Percentiles rank a stretch among this genome's conserved stretches.
These are phyloP conservation scores for Aechmea fasciata DNA, from an alignment of 176 grass and related monocot genomes.

Conservation along the genomic window DNA sequence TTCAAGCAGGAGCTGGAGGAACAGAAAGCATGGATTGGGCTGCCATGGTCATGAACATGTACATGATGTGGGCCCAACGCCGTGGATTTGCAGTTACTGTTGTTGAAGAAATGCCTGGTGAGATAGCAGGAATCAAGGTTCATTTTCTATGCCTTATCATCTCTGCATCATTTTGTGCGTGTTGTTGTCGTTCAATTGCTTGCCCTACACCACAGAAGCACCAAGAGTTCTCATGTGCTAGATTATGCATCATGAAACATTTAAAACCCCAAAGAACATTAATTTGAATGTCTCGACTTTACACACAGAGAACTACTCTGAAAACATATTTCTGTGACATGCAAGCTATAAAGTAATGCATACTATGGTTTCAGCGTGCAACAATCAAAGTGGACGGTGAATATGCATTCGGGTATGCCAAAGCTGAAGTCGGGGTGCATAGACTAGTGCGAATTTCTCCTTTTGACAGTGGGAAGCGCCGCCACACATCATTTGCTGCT, in stretches of 20 bases:
- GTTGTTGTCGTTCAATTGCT: not conserved
- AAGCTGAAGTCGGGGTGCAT: slow-evolving; percentile 85
- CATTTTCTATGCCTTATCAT: slow-evolving; percentile 19
- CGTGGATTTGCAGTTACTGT: slow-evolving; percentile 62
- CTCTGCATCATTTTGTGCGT: not conserved
- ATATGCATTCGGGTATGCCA: slow-evolving; percentile 87
- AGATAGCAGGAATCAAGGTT: slow-evolving; percentile 98
- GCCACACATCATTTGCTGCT: slow-evolving; percentile 91
- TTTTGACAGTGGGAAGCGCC: slow-evolving; percentile 77
- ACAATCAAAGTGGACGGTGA: slow-evolving; percentile 92
- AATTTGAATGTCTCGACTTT: too few relatives aligned
- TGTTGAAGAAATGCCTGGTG: slow-evolving; percentile 90
- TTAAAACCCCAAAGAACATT: not conserved
- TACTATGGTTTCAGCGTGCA: slow-evolving; percentile 47
- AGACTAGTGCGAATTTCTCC: slow-evolving; percentile 89
- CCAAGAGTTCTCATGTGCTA: not conserved
- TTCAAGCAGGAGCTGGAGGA: slow-evolving; percentile 92
- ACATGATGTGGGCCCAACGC: slow-evolving; percentile 61
- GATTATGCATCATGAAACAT: not conserved
- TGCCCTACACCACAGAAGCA: not conserved
- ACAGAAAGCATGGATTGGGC: slow-evolving; percentile 99
- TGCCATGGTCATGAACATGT: slow-evolving; percentile 90
- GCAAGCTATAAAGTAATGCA: not conserved
- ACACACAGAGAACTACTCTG: too few relatives aligned
- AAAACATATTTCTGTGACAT: too few relatives aligned